These are phyloP conservation scores for Aspergillus panamensis DNA, from an alignment of 495 filamentous ascomycete genomes.

Conservation along the genomic window DNA sequence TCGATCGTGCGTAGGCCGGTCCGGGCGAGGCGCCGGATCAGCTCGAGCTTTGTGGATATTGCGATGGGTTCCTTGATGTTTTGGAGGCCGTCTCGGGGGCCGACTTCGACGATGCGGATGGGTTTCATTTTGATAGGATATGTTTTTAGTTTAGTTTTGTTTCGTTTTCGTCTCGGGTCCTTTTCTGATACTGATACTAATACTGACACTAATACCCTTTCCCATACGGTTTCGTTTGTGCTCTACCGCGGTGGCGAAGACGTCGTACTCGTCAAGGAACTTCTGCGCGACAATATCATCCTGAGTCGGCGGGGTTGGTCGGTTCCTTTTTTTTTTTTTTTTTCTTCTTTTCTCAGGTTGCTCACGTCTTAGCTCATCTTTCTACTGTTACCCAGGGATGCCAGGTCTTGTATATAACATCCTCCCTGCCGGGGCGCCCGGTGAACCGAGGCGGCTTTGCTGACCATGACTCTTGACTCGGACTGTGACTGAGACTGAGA, in stretches of 20 bases:
- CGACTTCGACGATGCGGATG: constrained; percentile 45
- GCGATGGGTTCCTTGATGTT: constrained; percentile 37
- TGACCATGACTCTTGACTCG: too few species aligned
- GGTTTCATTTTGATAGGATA: not conserved
- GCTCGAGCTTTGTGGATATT: constrained; percentile 36
- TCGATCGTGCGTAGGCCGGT: constrained; percentile 39
- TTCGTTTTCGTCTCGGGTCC: not conserved
- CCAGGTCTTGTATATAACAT: not conserved
- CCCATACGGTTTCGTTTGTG: not conserved
- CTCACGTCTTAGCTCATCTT: not conserved
- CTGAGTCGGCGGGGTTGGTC: not conserved
- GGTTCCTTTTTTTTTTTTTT: too few species aligned
- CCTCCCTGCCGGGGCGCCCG: not conserved
- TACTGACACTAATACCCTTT: too few species aligned
- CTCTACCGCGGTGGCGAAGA: not conserved
- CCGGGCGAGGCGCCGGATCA: constrained; percentile 33
- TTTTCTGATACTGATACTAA: too few species aligned
- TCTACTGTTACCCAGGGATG: not conserved
- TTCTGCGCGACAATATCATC: not conserved
- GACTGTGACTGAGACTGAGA: too few species aligned
- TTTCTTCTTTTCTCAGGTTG: too few species aligned
- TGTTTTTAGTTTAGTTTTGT: too few species aligned
- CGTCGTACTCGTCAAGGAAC: not conserved
- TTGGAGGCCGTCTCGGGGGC: constrained; percentile 46
- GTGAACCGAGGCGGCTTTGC: not conserved